These are phyloP conservation scores for Albugo laibachii DNA, from an alignment of 352 stramenopile genomes.

Conservation along the genomic window DNA sequence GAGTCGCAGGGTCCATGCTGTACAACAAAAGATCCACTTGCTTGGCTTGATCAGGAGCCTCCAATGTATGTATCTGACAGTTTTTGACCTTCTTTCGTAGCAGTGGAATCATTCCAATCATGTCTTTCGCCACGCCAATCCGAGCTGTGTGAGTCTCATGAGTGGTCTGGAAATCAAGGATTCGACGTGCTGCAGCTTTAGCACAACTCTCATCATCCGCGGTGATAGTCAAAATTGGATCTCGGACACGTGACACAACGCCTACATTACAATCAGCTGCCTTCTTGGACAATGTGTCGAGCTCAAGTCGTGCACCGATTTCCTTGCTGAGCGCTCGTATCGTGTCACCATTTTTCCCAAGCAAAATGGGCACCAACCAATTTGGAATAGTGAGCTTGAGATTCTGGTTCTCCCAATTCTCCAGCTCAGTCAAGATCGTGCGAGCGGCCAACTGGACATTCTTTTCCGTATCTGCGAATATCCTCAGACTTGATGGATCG, in stretches of 20 bases:
- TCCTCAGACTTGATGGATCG: conserved; percentile 27
- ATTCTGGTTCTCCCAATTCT: conserved; percentile 44
- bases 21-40: conserved; percentile 32
- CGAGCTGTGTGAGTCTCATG: conserved; percentile 28
- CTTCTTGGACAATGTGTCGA: conserved; percentile 13
- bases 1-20: conserved; percentile 24
- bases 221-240: conserved; percentile 40
- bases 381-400: conserved; percentile 30
- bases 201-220: conserved; percentile 39
- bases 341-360: conserved; percentile 55
- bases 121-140: conserved; percentile 19
- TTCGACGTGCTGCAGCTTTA: conserved; percentile 29
- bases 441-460: conserved; percentile 20
- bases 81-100: conserved; percentile 15
- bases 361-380: conserved; percentile 45
- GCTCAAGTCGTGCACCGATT: conserved; percentile 29
- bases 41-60: conserved; percentile 15
- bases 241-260: conserved; percentile 2
- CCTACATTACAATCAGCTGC: conserved; percentile 4
- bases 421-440: conserved; percentile 22
- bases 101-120: conserved; percentile 30
- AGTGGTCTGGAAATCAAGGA: conserved; percentile 25
- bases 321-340: conserved; percentile 53
- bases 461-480: conserved; percentile 47
- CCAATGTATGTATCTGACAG: conserved; percentile 34